phyloP scores from a whole-genome alignment of 129 eudicot species.

The Oenanthe sinensis region DNA sequence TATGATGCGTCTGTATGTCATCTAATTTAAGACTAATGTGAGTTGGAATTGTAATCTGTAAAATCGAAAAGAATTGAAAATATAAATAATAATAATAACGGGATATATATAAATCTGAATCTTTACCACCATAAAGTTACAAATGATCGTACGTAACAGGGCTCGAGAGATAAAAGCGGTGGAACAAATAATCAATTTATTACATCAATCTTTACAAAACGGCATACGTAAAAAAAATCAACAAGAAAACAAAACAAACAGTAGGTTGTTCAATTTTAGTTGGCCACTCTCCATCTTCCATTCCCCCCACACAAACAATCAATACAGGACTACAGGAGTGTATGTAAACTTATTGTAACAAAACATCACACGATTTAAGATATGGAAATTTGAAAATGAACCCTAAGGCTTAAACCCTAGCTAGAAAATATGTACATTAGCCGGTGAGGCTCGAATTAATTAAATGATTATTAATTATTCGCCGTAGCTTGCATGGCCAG shows the following conservation, averaged over 20 bases:
- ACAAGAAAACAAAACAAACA: background rate
- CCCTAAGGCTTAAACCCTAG: background rate
- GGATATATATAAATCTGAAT: background rate
- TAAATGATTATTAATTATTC: no score
- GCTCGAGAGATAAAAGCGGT: background rate
- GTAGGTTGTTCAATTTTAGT: background rate
- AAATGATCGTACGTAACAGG: background rate
- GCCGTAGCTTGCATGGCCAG: no score
- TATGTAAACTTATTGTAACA: background rate
- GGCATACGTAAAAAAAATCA: background rate
- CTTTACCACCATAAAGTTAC: background rate
- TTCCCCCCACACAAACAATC: background rate
- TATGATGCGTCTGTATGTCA: no score
- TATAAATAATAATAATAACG: no score
- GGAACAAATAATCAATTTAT: background rate
- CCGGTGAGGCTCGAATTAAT: no score
- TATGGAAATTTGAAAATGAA: background rate
- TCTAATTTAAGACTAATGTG: no score
- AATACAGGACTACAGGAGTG: background rate
- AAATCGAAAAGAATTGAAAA: no score
- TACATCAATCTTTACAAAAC: conserved; percentile 1
- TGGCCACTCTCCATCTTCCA: background rate
- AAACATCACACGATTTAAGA: background rate
- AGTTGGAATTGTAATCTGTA: no score
- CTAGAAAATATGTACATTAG: background rate